These are phyloP conservation scores for Rhodotorula babjevae DNA, from an alignment of 768 basidiomycete genomes.

Conservation along the genomic window DNA sequence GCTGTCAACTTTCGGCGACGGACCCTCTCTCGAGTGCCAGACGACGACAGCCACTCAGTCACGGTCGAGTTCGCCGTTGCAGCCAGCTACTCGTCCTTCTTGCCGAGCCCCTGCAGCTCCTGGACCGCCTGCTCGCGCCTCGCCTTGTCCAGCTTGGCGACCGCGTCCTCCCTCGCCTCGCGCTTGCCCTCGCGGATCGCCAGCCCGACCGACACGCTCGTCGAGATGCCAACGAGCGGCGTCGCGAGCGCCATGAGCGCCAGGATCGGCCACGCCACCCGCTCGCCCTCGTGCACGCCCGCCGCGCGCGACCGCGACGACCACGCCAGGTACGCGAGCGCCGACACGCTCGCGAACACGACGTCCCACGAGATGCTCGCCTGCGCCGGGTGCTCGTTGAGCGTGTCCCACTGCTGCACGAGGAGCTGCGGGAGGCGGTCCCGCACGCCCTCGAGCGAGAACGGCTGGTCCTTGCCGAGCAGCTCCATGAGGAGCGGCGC, in stretches of 20 bases:
- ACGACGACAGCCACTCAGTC: no score
- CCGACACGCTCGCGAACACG: conserved; percentile 28
- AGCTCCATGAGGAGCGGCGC: conserved; percentile 14
- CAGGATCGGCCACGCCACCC: background rate
- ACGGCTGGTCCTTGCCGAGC: background rate
- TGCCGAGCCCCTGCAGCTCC: background rate
- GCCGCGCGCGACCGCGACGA: background rate
- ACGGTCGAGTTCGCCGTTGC: no score
- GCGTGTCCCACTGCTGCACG: background rate
- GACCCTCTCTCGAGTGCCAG: background rate
- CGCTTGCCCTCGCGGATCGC: conserved; percentile 24
- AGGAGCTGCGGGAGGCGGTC: background rate
- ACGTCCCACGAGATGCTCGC: conserved; percentile 40
- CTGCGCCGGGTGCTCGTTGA: conserved; percentile 39
- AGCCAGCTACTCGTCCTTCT: background rate
- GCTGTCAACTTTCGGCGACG: no score
- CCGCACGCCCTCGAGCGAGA: conserved; percentile 2
- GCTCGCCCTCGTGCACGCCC: background rate
- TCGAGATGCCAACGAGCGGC: conserved; percentile 18
- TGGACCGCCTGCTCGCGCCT: conserved; percentile 1
- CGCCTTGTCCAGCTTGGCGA: background rate
- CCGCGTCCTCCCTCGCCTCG: conserved; percentile 17
- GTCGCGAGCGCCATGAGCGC: background rate
- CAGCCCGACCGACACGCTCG: conserved; percentile 8
- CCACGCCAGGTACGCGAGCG: conserved; percentile 19